Percentiles rank a stretch among this genome's conserved stretches.
Conservation (phyloP, 1,284 basidiomycete species). For the Xerocomus amazonicus region DNA sequence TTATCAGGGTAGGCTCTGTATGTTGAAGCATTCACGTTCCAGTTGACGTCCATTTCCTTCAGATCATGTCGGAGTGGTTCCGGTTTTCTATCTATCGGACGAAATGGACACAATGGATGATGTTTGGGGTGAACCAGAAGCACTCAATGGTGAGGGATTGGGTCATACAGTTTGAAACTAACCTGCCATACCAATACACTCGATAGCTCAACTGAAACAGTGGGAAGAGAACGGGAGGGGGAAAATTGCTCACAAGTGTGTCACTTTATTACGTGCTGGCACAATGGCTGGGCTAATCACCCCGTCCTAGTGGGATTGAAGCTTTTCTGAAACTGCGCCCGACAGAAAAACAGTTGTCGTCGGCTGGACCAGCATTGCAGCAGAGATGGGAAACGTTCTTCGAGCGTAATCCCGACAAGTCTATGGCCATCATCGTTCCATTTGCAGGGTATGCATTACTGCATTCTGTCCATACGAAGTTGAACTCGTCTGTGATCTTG, state of each 20-base stretch:
- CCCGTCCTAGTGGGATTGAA: conserved; percentile 34
- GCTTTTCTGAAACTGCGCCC: conserved; percentile 40
- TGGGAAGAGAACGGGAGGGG: conserved; percentile 2
- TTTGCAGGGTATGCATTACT: conserved; percentile 14
- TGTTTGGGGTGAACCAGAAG: conserved; percentile 37
- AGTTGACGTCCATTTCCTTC: too few species aligned
- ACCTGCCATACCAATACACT: not conserved
- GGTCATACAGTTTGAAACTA: not conserved
- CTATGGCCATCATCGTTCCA: conserved; percentile 16
- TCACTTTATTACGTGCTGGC: not conserved
- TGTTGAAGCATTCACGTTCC: too few species aligned
- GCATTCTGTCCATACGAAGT: not conserved
- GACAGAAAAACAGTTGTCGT: conserved; percentile 33
- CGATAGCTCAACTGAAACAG: not conserved
- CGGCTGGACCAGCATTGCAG: conserved; percentile 36
- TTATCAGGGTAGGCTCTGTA: too few species aligned
- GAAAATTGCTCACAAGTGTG: conserved; percentile 41
- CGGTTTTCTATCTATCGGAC: too few species aligned
- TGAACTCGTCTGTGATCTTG: not conserved
- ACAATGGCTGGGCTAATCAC: not conserved
- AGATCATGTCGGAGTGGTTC: too few species aligned
- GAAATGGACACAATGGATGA: conserved; percentile 41
- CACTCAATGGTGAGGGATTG: conserved; percentile 28
- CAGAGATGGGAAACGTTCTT: conserved; percentile 40
- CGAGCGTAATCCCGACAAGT: conserved; percentile 22